Conservation (phyloP, 1,284 basidiomycete species). For the Cystobasidiaceae sp. region DNA sequence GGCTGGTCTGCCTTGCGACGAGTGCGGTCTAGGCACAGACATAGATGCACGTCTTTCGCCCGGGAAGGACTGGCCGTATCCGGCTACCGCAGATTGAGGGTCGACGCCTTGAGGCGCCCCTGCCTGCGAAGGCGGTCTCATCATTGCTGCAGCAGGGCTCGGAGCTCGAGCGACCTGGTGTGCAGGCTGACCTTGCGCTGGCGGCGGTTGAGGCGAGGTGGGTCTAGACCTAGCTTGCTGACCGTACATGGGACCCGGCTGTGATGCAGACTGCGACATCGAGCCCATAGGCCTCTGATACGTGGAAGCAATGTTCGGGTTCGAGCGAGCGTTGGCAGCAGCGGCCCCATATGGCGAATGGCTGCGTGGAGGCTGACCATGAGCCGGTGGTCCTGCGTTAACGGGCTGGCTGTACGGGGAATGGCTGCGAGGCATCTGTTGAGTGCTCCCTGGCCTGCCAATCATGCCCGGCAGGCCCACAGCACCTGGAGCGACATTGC, state of each 20-base stretch:
- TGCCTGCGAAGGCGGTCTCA: slow-evolving; percentile 24
- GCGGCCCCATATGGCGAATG: slow-evolving; percentile 20
- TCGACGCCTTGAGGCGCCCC: not conserved
- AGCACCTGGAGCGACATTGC: not conserved
- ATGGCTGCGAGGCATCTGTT: not conserved
- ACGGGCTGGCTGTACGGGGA: slow-evolving; percentile 8
- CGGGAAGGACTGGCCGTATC: slow-evolving; percentile 23
- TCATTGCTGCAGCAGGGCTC: slow-evolving; percentile 27
- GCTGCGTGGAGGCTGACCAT: slow-evolving; percentile 5
- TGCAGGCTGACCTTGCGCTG: not conserved
- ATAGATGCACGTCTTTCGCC: slow-evolving; percentile 24
- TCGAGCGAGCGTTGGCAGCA: slow-evolving; percentile 4
- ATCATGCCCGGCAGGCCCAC: slow-evolving; percentile 12
- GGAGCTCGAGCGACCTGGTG: slow-evolving; percentile 15
- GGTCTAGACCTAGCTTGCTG: slow-evolving; percentile 19
- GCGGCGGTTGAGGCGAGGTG: slow-evolving; percentile 21
- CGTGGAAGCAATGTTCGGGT: slow-evolving; percentile 11
- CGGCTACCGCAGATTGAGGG: not conserved
- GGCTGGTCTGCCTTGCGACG: slow-evolving; percentile 11
- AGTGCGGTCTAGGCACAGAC: not conserved
- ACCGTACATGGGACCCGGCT: not conserved
- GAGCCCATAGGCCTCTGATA: slow-evolving; percentile 2
- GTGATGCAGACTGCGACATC: slow-evolving; percentile 1
- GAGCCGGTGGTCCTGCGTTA: not conserved
- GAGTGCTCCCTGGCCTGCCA: not conserved